Evolutionary conservation across 805 yeast genomes (phyloP).

Genomic region (Soucietia sequanensis): DNA sequence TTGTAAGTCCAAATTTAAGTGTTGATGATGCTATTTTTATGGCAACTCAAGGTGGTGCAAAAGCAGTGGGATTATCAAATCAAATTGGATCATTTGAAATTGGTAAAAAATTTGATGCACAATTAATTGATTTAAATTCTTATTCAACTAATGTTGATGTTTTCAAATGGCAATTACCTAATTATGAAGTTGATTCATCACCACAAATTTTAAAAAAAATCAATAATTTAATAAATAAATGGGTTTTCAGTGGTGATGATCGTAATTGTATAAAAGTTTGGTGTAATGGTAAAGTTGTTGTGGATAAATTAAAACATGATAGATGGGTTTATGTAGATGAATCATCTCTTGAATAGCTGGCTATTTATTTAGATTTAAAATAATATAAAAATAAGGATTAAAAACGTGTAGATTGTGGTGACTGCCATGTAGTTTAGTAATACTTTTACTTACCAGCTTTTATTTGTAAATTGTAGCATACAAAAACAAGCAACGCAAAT

Average conservation of each 20-base stretch:
- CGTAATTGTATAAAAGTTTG: slow-evolving; percentile 79
- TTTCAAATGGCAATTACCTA: slow-evolving; percentile 69
- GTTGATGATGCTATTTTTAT: slow-evolving; percentile 72
- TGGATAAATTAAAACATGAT: too few relatives aligned
- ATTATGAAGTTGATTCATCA: slow-evolving; percentile 10
- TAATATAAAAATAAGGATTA: too few relatives aligned
- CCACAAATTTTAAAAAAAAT: slow-evolving; percentile 30
- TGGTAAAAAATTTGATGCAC: slow-evolving; percentile 85
- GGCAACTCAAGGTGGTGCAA: slow-evolving; percentile 91
- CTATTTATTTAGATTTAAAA: too few relatives aligned
- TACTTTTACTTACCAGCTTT: too few relatives aligned
- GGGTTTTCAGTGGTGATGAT: slow-evolving; percentile 95
- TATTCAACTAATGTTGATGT: slow-evolving; percentile 64
- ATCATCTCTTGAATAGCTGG: too few relatives aligned
- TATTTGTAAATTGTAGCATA: too few relatives aligned
- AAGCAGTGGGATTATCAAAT: slow-evolving; percentile 57
- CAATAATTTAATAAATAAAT: slow-evolving; percentile 68
- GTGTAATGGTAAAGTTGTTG: slow-evolving; percentile 73
- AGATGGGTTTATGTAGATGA: slow-evolving; percentile 5
- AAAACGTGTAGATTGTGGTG: too few relatives aligned
- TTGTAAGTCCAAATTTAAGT: slow-evolving; percentile 50
- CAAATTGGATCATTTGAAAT: slow-evolving; percentile 66
- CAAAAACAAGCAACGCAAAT: too few relatives aligned
- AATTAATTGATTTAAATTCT: slow-evolving; percentile 63
- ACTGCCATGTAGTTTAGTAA: too few relatives aligned